Percentiles rank a stretch among this genome's conserved stretches.
These are phyloP conservation scores for Yamadazyma songkhlaensis DNA, from an alignment of 1,139 yeast genomes.

Conservation along the genomic window DNA sequence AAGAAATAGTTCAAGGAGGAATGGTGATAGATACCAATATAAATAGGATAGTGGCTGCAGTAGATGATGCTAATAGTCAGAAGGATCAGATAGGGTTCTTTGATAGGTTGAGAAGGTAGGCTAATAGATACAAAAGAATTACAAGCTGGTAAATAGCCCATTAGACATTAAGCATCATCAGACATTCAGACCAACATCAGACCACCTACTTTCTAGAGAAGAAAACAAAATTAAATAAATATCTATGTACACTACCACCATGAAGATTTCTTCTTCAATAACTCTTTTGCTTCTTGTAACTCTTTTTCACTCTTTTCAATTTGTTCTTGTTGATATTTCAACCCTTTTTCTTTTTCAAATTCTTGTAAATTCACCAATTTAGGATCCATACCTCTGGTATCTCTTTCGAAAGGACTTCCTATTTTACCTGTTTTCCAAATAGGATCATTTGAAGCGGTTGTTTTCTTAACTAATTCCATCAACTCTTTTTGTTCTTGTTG, in stretches of 20 bases:
- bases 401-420: constrained; percentile 59
- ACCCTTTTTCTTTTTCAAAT: constrained; percentile 47
- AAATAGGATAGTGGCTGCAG: constrained; percentile 76
- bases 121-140: no score
- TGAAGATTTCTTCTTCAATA: constrained; percentile 28
- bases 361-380: constrained; percentile 42
- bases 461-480: constrained; percentile 61
- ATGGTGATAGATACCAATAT: constrained; percentile 97
- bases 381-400: constrained; percentile 30
- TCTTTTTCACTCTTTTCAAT: constrained; percentile 35
- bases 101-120: constrained; percentile 6
- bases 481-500: constrained; percentile 63
- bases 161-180: no score
- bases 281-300: constrained; percentile 29
- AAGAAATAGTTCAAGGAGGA: constrained; percentile 95
- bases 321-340: constrained; percentile 39
- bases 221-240: background rate
- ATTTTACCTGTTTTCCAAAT: constrained; percentile 78
- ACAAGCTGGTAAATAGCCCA: no score
- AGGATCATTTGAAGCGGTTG: constrained; percentile 67
- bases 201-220: background rate
- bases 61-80: constrained; percentile 58
- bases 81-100: constrained; percentile 20
- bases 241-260: constrained; percentile 21
- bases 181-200: no score